Evolutionary conservation across 2,329 filamentous ascomycete species (phyloP).

Genomic region (Fusarium equiseti): DNA sequence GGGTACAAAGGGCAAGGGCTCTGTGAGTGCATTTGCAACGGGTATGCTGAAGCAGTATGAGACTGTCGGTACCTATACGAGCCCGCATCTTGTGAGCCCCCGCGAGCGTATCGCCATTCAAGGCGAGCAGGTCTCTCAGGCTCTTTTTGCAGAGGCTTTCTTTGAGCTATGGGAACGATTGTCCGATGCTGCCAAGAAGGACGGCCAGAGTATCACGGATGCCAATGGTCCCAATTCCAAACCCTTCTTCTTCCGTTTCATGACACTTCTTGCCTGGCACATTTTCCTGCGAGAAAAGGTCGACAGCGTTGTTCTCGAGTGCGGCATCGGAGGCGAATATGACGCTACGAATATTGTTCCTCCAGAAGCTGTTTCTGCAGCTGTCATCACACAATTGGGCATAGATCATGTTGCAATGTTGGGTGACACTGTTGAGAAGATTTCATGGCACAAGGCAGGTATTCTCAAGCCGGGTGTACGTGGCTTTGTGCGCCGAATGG

Average conservation of each 20-base stretch:
- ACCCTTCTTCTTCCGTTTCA: constrained; percentile 91
- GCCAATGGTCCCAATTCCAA: constrained; percentile 72
- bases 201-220: constrained; percentile 55
- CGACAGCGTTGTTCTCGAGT: constrained; percentile 85
- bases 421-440: constrained; percentile 81
- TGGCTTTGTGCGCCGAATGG: constrained; percentile 52
- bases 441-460: constrained; percentile 92
- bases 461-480: constrained; percentile 77
- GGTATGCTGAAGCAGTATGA: constrained; percentile 72
- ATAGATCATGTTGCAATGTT: constrained; percentile 88
- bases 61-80: constrained; percentile 82
- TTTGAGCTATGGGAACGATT: constrained; percentile 84
- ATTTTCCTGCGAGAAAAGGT: constrained; percentile 83
- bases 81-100: constrained; percentile 85
- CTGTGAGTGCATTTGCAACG: constrained; percentile 85
- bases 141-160: constrained; percentile 80
- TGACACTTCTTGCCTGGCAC: constrained; percentile 90
- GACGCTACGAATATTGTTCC: constrained; percentile 90
- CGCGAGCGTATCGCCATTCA: constrained; percentile 88
- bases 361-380: constrained; percentile 71
- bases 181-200: constrained; percentile 53
- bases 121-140: constrained; percentile 75
- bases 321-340: constrained; percentile 93
- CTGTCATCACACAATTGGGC: constrained; percentile 82
- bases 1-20: constrained; percentile 95